phyloP scores from a whole-genome alignment of 129 eudicot species.

The Scalesia atractyloides region DNA sequence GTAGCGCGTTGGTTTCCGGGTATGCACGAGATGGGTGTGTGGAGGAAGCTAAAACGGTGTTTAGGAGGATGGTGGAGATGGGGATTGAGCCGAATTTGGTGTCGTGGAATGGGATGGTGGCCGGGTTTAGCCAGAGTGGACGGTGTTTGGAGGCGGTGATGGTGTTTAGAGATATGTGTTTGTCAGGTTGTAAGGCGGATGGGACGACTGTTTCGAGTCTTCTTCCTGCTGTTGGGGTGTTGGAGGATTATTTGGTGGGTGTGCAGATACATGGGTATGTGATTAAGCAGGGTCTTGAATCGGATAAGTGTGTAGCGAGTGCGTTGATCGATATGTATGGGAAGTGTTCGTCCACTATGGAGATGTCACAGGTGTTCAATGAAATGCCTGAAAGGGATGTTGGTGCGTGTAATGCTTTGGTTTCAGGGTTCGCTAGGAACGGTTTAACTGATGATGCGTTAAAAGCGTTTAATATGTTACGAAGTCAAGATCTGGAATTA shows the following conservation, averaged over 20 bases:
- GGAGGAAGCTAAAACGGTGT: constrained; percentile 40
- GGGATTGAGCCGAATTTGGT: constrained; percentile 76
- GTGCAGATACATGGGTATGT: constrained; percentile 62
- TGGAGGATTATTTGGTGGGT: constrained; percentile 48
- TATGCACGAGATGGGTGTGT: constrained; percentile 73
- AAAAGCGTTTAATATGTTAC: constrained; percentile 43
- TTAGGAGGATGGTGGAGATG: constrained; percentile 42
- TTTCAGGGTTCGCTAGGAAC: constrained; percentile 70
- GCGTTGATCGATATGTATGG: constrained; percentile 84
- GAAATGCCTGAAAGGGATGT: constrained; percentile 53
- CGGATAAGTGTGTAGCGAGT: constrained; percentile 64
- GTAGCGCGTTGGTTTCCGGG: constrained; percentile 75
- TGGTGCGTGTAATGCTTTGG: constrained; percentile 72
- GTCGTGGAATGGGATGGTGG: constrained; percentile 84
- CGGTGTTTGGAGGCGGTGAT: constrained; percentile 53
- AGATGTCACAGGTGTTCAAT: constrained; percentile 71
- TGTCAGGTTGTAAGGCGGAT: constrained; percentile 50
- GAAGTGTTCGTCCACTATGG: constrained; percentile 45
- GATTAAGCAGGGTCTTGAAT: constrained; percentile 47
- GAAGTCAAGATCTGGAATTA: constrained; percentile 43
- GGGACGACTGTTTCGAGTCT: constrained; percentile 73
- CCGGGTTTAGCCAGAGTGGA: constrained; percentile 89
- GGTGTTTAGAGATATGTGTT: constrained; percentile 58
- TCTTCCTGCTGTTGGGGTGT: constrained; percentile 69
- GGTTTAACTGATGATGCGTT: constrained; percentile 68